These are phyloP conservation scores for Verticillium tricorpus DNA, from an alignment of 2,329 filamentous ascomycete genomes.

Conservation along the genomic window DNA sequence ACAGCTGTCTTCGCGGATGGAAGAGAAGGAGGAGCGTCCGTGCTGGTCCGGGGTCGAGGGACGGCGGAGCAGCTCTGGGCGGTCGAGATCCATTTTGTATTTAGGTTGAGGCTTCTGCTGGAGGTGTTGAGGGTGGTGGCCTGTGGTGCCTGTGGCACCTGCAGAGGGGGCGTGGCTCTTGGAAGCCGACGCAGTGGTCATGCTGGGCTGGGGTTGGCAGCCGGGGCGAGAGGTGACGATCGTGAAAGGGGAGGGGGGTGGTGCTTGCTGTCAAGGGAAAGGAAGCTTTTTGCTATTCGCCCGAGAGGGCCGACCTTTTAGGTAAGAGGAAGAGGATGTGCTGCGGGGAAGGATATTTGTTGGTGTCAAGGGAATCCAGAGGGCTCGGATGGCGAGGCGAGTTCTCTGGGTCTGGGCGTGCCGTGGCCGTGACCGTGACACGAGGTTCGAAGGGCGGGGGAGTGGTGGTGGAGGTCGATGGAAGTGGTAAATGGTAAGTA, in stretches of 20 bases:
- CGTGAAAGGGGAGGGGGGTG: neutral
- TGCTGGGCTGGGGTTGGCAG: conserved; percentile 20
- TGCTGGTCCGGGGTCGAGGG: conserved; percentile 27
- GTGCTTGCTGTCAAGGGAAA: conserved; percentile 12
- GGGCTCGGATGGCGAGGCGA: conserved; percentile 12
- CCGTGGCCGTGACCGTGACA: neutral
- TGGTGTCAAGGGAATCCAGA: conserved; percentile 16
- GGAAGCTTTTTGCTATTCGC: conserved; percentile 5
- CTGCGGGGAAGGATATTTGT: conserved; percentile 35
- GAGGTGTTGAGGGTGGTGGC: conserved; percentile 5
- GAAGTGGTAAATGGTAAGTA: conserved; percentile 5
- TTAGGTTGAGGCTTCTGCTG: conserved; percentile 6
- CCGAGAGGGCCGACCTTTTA: conserved; percentile 29
- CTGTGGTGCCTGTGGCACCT: conserved; percentile 3
- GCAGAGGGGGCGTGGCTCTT: conserved; percentile 26
- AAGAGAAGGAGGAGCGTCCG: conserved; percentile 55
- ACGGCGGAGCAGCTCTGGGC: conserved; percentile 15
- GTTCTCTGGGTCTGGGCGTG: neutral
- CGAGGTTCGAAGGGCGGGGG: conserved; percentile 1
- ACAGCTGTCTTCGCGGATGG: conserved; percentile 55
- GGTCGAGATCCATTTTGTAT: conserved; percentile 24
- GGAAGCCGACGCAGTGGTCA: conserved; percentile 30
- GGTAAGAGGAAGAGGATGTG: conserved; percentile 36
- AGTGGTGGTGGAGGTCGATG: neutral
- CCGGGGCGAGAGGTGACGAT: neutral